Base-by-base conservation (phyloP, 192 early-diverging fungal genomes). In the Haplosporangium gracile region DNA sequence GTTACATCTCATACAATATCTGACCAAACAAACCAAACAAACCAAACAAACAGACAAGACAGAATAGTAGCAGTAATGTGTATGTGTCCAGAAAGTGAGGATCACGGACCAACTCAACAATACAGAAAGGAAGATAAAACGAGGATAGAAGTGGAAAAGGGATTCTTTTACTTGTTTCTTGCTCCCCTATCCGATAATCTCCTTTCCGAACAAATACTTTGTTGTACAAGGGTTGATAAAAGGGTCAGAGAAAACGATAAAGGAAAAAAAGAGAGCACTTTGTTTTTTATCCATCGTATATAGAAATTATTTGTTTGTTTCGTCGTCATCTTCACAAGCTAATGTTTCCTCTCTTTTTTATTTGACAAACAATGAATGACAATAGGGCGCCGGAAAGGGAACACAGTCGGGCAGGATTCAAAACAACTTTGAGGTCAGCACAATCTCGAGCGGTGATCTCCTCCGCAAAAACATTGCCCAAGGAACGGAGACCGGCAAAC, bases 381-480 rank as follows among this genome's bases (percentile, higher is more conserved):
- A 29, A 29, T 70, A 94, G 92, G 96, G 96, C 13, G 89, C 95
- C 18, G 97, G 96, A 26, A 97, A 98, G 89, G 98, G 97, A 51
- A 99, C 98, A 38, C 97, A 98, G 85, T 96, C 97, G 15, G 90
- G 88, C 77, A 93, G 95, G 60, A 91, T 98, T 34, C 84, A 92
- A 51, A 78, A 92, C 72, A 89, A 92, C 83, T 97, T 95, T 89
- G 91, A 89, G 49, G 90, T 95, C 24, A 68, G 90, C 26, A 82
- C 93, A 32, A 90, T 99, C 43, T 97, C 97, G n/a, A 96, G 93
- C 82, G 97, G 97, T 45, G 96, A 99, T 78, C 82, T 98, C 6
- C 90, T 99, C 69, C 94, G 98, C 29, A 91, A 92, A 78, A 95
- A 97, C 86, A 97, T 98, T 77, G 90, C 93, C 51, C 79, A 91